Conservation (phyloP, 139 green algal species). For the Chlorella ohadii region DNA sequence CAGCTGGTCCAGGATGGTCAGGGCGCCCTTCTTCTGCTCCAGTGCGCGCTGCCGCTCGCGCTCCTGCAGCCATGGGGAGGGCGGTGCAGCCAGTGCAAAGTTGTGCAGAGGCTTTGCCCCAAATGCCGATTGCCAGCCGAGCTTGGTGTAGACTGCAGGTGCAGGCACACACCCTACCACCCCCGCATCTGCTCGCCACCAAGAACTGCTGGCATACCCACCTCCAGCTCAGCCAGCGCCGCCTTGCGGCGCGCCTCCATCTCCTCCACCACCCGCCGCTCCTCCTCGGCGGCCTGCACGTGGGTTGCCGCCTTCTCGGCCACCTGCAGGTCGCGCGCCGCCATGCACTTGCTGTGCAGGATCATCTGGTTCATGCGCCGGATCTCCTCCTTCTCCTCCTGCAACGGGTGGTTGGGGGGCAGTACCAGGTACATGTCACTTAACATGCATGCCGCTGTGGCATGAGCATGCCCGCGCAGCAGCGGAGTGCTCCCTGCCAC, state of each 20-base stretch:
- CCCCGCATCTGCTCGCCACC: too few species aligned
- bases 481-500: not conserved
- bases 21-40: slow-evolving; percentile 20
- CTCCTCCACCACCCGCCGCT: slow-evolving; percentile 13
- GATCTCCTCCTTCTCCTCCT: slow-evolving; percentile 31
- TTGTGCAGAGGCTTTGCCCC: too few species aligned
- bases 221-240: slow-evolving; percentile 23
- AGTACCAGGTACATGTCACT: too few species aligned
- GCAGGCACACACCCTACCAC: too few species aligned
- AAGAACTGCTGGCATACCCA: not conserved
- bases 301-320: slow-evolving; percentile 8
- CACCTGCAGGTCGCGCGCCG: slow-evolving; percentile 22
- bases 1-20: slow-evolving; percentile 35
- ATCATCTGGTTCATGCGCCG: slow-evolving; percentile 40
- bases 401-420: too few species aligned
- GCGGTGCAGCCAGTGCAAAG: not conserved
- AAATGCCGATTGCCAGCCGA: too few species aligned
- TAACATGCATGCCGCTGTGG: too few species aligned
- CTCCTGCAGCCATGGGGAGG: not conserved
- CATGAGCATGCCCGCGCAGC: too few species aligned
- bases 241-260: slow-evolving; percentile 29
- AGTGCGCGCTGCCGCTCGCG: slow-evolving; percentile 16
- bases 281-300: not conserved
- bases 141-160: too few species aligned
- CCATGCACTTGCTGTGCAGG: slow-evolving; percentile 28